Conservation (phyloP, 495 filamentous ascomycete species). For the Haplographium delicatum region DNA sequence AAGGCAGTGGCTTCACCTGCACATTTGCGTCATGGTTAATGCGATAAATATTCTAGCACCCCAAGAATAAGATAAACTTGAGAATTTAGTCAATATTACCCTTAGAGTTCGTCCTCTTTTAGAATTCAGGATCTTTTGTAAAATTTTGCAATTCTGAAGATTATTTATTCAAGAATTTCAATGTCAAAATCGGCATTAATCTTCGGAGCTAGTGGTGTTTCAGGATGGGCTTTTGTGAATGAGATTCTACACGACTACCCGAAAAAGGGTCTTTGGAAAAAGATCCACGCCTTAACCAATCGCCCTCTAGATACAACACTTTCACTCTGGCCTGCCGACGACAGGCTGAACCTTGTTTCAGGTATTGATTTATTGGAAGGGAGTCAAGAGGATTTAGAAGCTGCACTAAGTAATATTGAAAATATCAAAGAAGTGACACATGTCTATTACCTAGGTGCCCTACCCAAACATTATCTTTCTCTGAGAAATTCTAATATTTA, state of each 20-base stretch:
- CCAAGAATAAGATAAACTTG: too few species aligned
- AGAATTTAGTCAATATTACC: too few species aligned
- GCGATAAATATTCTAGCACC: too few species aligned
- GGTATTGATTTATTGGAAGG: constrained; percentile 32
- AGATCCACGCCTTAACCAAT: constrained; percentile 32
- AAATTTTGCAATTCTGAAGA: too few species aligned
- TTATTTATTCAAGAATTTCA: too few species aligned
- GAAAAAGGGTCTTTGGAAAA: constrained; percentile 24
- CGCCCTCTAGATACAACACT: constrained; percentile 29
- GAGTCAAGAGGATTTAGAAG: constrained; percentile 28
- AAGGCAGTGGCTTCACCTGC: too few species aligned
- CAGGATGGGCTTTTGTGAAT: constrained; percentile 7
- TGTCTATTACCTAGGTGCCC: constrained; percentile 31
- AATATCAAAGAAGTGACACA: constrained; percentile 30
- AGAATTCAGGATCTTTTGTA: too few species aligned
- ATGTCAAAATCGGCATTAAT: too few species aligned
- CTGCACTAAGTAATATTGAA: neutral
- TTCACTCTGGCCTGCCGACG: constrained; percentile 30
- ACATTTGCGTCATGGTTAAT: too few species aligned
- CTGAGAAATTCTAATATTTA: neutral
- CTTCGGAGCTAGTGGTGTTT: constrained; percentile 3
- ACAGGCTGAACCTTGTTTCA: constrained; percentile 29
- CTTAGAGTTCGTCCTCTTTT: too few species aligned
- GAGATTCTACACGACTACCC: constrained; percentile 33
- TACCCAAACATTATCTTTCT: neutral